Evolutionary conservation across 2,329 filamentous ascomycete species (phyloP).

Genomic region (Epichloe glyceriae): DNA sequence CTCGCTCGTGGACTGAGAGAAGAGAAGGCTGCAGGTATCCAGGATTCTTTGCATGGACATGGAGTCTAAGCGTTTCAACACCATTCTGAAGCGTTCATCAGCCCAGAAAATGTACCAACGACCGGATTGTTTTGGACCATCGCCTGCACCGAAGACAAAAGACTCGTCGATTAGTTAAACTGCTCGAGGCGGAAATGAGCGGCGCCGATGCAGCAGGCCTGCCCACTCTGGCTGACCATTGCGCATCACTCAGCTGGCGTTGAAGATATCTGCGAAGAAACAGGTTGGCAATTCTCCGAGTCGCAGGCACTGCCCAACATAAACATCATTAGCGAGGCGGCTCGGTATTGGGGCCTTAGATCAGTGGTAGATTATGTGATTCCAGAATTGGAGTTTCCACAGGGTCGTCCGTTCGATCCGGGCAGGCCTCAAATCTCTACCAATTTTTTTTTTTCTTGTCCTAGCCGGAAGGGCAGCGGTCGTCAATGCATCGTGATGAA

Average conservation of each 20-base stretch:
- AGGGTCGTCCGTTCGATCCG: conserved; percentile 5
- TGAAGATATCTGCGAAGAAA: too few relatives aligned
- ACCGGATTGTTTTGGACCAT: too few relatives aligned
- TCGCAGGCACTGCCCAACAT: not conserved
- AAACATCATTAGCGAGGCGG: not conserved
- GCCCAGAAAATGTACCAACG: too few relatives aligned
- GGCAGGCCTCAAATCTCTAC: conserved; percentile 4
- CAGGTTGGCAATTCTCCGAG: not conserved
- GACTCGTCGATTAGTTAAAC: too few relatives aligned
- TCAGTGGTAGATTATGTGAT: conserved; percentile 3
- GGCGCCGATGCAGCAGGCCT: too few relatives aligned
- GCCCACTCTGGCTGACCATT: too few relatives aligned
- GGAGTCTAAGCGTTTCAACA: not conserved
- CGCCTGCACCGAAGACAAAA: too few relatives aligned
- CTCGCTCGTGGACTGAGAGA: not conserved
- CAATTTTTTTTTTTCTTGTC: not conserved
- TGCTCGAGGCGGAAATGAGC: too few relatives aligned
- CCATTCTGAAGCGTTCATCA: not conserved
- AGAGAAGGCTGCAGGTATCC: not conserved
- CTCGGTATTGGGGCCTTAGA: conserved; percentile 1
- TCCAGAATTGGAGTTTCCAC: conserved; percentile 1
- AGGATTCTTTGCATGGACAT: not conserved
- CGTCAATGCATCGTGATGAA: too few relatives aligned
- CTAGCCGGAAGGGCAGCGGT: too few relatives aligned
- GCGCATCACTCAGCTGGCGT: too few relatives aligned